phyloP scores from a whole-genome alignment of 768 basidiomycete genomes.

The Hypholoma fasciculare region DNA sequence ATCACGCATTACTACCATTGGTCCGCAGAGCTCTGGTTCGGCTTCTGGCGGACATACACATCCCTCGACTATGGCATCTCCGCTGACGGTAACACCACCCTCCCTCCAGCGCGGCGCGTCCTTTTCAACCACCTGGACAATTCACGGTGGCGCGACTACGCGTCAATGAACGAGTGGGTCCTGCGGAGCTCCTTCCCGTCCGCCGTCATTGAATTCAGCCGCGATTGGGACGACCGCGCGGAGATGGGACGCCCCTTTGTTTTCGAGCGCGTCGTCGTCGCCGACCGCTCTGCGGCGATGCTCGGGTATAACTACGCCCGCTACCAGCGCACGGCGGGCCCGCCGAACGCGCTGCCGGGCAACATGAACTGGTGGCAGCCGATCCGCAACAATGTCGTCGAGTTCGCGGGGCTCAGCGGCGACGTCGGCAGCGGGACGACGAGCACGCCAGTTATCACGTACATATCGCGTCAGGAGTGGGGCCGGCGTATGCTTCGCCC shows the following conservation, averaged over 20 bases:
- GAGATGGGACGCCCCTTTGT: constrained; percentile 70
- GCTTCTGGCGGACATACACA: constrained; percentile 90
- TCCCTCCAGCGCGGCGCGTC: constrained; percentile 74
- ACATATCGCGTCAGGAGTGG: constrained; percentile 90
- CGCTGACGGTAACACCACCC: constrained; percentile 61
- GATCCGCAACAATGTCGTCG: constrained; percentile 69
- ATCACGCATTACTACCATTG: constrained; percentile 94
- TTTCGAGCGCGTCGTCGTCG: constrained; percentile 85
- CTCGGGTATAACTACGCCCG: constrained; percentile 61
- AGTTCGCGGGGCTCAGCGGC: constrained; percentile 62
- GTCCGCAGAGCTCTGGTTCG: constrained; percentile 89
- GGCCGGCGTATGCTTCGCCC: constrained; percentile 77
- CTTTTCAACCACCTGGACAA: constrained; percentile 75
- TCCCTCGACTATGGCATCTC: constrained; percentile 74
- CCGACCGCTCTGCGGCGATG: constrained; percentile 87
- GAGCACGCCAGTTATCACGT: constrained; percentile 82
- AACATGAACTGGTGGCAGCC: constrained; percentile 86
- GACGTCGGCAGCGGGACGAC: constrained; percentile 44
- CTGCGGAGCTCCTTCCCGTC: constrained; percentile 81
- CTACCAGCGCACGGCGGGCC: constrained; percentile 76
- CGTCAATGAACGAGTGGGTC: constrained; percentile 89
- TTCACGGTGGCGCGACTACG: constrained; percentile 88
- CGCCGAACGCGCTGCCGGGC: constrained; percentile 74
- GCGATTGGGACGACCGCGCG: constrained; percentile 83
- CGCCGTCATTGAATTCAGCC: constrained; percentile 72